Percentiles rank a stretch among this genome's conserved stretches.
Conservation (phyloP, 768 basidiomycete species). For the Auriculariales sp. region DNA sequence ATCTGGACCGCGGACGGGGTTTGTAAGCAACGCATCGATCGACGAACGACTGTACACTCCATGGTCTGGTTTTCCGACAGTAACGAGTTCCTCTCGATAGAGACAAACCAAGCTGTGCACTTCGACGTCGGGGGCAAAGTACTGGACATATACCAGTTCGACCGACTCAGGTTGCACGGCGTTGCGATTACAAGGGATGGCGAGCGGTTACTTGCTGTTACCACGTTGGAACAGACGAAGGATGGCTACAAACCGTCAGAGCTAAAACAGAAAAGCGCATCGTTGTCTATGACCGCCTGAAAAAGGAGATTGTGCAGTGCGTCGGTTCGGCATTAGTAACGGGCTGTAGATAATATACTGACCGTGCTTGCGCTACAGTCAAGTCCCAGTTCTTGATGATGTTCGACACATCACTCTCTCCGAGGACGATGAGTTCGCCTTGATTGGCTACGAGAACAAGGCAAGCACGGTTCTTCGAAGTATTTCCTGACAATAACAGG, state of each 20-base stretch:
- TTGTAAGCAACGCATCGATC: conserved; percentile 49
- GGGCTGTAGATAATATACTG: not conserved
- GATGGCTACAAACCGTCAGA: conserved; percentile 54
- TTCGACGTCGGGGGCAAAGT: conserved; percentile 33
- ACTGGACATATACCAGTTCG: conserved; percentile 42
- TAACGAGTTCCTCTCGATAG: conserved; percentile 57
- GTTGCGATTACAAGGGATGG: conserved; percentile 56
- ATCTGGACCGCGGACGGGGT: conserved; percentile 54
- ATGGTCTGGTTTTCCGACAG: conserved; percentile 56
- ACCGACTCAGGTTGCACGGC: conserved; percentile 50
- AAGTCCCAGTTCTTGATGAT: conserved; percentile 59
- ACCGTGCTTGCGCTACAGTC: conserved; percentile 23
- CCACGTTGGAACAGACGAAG: conserved; percentile 47
- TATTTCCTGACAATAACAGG: not conserved
- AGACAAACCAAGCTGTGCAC: conserved; percentile 31
- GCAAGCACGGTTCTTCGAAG: conserved; percentile 18
- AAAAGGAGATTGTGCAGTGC: conserved; percentile 53
- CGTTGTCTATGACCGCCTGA: conserved; percentile 53
- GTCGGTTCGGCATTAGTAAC: conserved; percentile 8
- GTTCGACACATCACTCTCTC: conserved; percentile 57
- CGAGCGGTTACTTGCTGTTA: conserved; percentile 50
- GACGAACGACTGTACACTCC: conserved; percentile 39
- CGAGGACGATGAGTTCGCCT: conserved; percentile 42
- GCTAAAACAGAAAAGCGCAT: conserved; percentile 61
- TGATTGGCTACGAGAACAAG: conserved; percentile 65